Evolutionary conservation across 495 filamentous ascomycete genomes (phyloP).

Genomic region (Aspergillus funiculosus): DNA sequence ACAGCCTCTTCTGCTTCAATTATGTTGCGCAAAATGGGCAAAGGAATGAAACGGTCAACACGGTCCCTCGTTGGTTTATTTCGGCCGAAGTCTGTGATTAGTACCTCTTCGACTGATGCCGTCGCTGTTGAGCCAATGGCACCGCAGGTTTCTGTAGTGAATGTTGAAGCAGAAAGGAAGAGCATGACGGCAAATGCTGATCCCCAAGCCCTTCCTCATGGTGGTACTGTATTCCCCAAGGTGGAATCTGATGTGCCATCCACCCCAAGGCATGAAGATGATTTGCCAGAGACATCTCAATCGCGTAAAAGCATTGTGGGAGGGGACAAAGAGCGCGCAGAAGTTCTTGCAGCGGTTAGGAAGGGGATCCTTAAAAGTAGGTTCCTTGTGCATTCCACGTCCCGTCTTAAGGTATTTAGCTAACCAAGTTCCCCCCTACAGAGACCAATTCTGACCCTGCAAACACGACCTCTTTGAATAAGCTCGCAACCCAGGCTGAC

Average conservation of each 20-base stretch:
- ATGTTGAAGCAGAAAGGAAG: constrained; percentile 86
- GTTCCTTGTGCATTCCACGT: constrained; percentile 23
- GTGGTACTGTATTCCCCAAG: constrained; percentile 81
- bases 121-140: constrained; percentile 58
- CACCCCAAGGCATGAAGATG: constrained; percentile 39
- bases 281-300: constrained; percentile 52
- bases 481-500: constrained; percentile 33
- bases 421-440: constrained; percentile 21
- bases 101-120: constrained; percentile 62
- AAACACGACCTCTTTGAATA: constrained; percentile 58
- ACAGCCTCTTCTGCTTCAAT: constrained; percentile 97
- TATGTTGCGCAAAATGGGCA: constrained; percentile 99
- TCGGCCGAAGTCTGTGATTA: constrained; percentile 85
- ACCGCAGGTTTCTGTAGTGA: constrained; percentile 87
- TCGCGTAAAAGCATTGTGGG: constrained; percentile 82
- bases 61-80: constrained; percentile 92
- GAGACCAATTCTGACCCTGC: constrained; percentile 57
- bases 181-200: constrained; percentile 74
- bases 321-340: constrained; percentile 82
- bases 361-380: constrained; percentile 94
- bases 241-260: constrained; percentile 54
- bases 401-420: constrained; percentile 8
- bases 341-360: constrained; percentile 80
- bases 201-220: constrained; percentile 59
- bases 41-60: constrained; percentile 88